These are phyloP conservation scores for Cladophialophora carrionii DNA, from an alignment of 2,329 filamentous ascomycete species.

Conservation along the genomic window DNA sequence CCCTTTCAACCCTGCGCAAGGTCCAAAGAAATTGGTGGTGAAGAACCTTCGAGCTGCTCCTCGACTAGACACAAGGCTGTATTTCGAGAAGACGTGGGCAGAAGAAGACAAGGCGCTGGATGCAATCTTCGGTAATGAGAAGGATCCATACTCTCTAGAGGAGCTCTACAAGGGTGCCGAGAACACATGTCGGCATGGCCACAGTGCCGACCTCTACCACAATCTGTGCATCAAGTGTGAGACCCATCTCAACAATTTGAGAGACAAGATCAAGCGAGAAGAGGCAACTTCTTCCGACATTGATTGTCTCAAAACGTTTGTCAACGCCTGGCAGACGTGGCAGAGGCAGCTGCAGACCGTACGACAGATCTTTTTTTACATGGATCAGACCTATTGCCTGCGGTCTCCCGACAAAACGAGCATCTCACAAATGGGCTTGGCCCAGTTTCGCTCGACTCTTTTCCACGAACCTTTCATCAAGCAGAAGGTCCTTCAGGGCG, in stretches of 20 bases:
- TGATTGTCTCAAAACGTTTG: constrained; percentile 64
- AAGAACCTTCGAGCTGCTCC: constrained; percentile 78
- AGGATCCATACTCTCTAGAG: constrained; percentile 75
- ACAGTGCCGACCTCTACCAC: constrained; percentile 68
- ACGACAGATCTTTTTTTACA: constrained; percentile 87
- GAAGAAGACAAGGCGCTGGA: constrained; percentile 74
- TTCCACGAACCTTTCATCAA: constrained; percentile 59
- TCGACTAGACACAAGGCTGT: constrained; percentile 70
- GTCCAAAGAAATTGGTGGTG: constrained; percentile 85
- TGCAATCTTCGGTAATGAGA: constrained; percentile 69
- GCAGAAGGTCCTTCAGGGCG: constrained; percentile 64
- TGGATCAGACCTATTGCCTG: constrained; percentile 86
- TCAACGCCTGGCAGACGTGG: constrained; percentile 75
- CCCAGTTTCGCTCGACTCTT: constrained; percentile 69
- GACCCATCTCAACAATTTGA: constrained; percentile 63
- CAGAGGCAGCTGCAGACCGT: constrained; percentile 75
- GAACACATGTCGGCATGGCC: constrained; percentile 81
- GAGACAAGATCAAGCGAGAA: constrained; percentile 61
- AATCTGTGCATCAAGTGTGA: constrained; percentile 69
- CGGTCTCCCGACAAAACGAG: constrained; percentile 69
- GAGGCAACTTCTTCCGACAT: constrained; percentile 61
- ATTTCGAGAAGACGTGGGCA: constrained; percentile 74
- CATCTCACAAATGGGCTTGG: constrained; percentile 79
- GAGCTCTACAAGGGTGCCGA: constrained; percentile 88
- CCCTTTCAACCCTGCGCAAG: constrained; percentile 71